phyloP scores from a whole-genome alignment of 176 grass and related monocot species.

The Avena atlantica region DNA sequence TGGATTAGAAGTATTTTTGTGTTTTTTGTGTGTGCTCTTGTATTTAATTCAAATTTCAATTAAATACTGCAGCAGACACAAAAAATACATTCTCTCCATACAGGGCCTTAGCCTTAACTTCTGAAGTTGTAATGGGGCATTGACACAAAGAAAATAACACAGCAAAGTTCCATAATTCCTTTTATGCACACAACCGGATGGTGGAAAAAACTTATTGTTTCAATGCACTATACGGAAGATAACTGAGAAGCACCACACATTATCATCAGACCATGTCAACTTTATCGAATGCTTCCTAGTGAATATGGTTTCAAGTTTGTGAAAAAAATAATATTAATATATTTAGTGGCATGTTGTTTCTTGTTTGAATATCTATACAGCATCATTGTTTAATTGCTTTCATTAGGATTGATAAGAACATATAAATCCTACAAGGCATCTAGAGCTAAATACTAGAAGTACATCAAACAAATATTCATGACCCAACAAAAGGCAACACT shows the following conservation, averaged over 20 bases:
- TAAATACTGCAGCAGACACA: background rate
- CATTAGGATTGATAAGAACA: conserved; percentile 22
- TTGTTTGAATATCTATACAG: background rate
- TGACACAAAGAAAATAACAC: background rate
- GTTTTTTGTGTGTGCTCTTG: background rate
- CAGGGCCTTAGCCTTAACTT: background rate
- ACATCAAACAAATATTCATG: conserved; percentile 6
- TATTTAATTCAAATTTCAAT: background rate
- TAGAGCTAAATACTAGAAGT: conserved; percentile 8
- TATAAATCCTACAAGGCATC: background rate
- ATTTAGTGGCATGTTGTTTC: background rate
- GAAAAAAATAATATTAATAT: background rate
- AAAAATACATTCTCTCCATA: background rate
- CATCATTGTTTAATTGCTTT: background rate
- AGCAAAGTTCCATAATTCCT: background rate
- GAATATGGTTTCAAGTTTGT: background rate
- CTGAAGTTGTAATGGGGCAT: background rate
- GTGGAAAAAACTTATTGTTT: background rate
- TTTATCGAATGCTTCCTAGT: conserved; percentile 7
- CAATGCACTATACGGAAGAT: conserved; percentile 8
- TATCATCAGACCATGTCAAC: background rate
- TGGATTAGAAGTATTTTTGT: background rate
- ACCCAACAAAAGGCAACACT: background rate
- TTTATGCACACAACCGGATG: background rate
- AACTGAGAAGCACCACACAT: conserved; percentile 11